Evolutionary conservation across 2,329 filamentous ascomycete genomes (phyloP), one percentile per base, ranked within the genome.

Genomic region (Neospermospora avenae): DNA sequence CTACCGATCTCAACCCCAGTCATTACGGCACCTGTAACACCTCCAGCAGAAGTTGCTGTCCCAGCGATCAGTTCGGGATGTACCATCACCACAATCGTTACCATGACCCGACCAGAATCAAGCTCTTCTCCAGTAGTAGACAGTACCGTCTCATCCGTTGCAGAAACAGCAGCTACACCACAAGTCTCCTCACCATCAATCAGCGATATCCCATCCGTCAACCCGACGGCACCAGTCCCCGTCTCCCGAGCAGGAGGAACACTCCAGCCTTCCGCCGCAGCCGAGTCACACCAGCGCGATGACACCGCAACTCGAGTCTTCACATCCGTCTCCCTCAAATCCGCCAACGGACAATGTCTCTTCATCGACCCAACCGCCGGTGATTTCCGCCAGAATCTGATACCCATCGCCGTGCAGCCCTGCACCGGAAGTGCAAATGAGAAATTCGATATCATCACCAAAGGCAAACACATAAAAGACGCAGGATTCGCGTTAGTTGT

Each of bases 181-280:
- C 35, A 52, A 55, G 39, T 58, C 13, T 55, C 58, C 4, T 53
- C 61, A n/a, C 53, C 53, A 14, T 55, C 54, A 16, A 18, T 35
- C 6, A 28, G 35, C 7, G 34, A 62, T n/a, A 18, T 48, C 16
- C 35, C 46, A 18, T 42, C 55, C 11, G 3, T 35, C 24, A 68
- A 77, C 61, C 77, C 78, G 3, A 78, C 77, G 1, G 67, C 73
- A 0, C 67, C 76, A 1, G 75, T 81, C 1, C 75, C 81, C 1
- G 80, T 83, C 8, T 81, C 80, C 4, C 74, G 81, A 20, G 80
- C 78, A 18, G 81, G 81, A 7, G 77, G 77, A n/a, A 73, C 69
- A 1, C 73, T 84, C 41, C 72, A 80, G 58, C 80, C 80, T 0
- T 76, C 77, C 1, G 79, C 80, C 0, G 81, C 76, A 0, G 80